These are phyloP conservation scores for Candida glucosophila DNA, from an alignment of 1,139 yeast species.

Conservation along the genomic window DNA sequence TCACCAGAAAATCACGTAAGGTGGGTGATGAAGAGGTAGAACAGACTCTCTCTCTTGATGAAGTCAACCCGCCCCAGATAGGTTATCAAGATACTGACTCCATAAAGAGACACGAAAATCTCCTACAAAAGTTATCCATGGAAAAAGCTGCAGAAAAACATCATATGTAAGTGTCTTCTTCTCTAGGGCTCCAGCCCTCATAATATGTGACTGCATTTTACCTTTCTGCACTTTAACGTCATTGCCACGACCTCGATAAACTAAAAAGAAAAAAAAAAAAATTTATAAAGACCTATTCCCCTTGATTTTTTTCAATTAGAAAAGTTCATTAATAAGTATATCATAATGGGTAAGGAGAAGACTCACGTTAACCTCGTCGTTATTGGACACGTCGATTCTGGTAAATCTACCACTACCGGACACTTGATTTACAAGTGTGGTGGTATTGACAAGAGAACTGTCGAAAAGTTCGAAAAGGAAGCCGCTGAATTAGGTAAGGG, in stretches of 20 bases:
- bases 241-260: constrained; percentile 1
- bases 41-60: constrained; percentile 11
- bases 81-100: constrained; percentile 24
- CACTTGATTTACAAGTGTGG: constrained; percentile 94
- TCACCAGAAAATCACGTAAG: constrained; percentile 9
- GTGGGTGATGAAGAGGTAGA: constrained; percentile 10
- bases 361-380: constrained; percentile 98
- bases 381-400: constrained; percentile 99
- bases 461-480: constrained; percentile 97
- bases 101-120: constrained; percentile 15
- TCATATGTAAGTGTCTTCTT: not conserved
- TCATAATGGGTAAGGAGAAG: constrained; percentile 77
- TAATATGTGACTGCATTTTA: constrained; percentile 1
- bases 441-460: constrained; percentile 95
- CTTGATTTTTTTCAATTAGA: constrained; percentile 3
- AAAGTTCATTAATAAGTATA: constrained; percentile 3
- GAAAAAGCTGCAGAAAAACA: not conserved
- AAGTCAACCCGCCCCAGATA: constrained; percentile 18
- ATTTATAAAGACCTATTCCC: constrained; percentile 2
- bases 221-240: not conserved
- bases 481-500: constrained; percentile 98
- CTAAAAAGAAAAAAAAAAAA: constrained; percentile 2
- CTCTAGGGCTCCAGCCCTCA: constrained; percentile 1
- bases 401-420: constrained; percentile 96
- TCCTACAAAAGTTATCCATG: constrained; percentile 17